Conservation (phyloP, 225 moss, liverwort and hornwort genomes). For the Marchantia paleacea region DNA sequence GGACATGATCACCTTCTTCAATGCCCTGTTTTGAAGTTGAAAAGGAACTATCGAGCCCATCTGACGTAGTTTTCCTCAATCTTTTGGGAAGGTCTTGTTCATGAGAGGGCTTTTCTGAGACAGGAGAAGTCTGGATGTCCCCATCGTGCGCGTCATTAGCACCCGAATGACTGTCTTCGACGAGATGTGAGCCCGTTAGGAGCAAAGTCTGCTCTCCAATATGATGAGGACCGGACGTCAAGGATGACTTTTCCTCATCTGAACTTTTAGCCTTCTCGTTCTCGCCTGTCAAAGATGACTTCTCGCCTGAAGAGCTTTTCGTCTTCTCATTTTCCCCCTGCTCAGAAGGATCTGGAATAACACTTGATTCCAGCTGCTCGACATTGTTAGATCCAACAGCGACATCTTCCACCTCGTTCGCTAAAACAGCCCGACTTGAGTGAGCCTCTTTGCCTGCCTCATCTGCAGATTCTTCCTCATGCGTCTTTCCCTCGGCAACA, state of each 20-base stretch:
- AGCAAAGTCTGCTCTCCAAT: background rate
- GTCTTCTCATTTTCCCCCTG: background rate
- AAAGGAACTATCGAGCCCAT: background rate
- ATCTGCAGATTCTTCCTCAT: background rate
- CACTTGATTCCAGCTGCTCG: background rate
- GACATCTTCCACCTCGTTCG: background rate
- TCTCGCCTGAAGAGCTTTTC: background rate
- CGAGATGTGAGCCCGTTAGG: background rate
- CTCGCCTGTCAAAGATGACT: too few species aligned
- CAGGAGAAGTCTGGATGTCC: background rate
- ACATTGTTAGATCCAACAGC: background rate
- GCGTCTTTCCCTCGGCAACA: background rate
- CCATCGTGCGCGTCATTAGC: background rate
- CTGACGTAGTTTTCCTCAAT: background rate
- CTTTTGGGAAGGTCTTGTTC: background rate
- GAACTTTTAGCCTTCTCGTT: background rate
- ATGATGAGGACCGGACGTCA: slow-evolving; percentile 2
- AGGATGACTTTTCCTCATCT: slow-evolving; percentile 2
- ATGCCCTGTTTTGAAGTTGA: slow-evolving; percentile 6
- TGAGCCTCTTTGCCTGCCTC: background rate
- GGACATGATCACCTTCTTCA: slow-evolving; percentile 17
- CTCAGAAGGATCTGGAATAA: background rate
- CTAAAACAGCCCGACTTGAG: background rate
- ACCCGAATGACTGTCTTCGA: slow-evolving; percentile 14
- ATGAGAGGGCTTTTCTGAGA: background rate